A percentile compares a stretch with the other conserved stretches of the same genome.
Evolutionary conservation across 208 protist genomes (phyloP).

Genomic region (Leishmania tarentolae): DNA sequence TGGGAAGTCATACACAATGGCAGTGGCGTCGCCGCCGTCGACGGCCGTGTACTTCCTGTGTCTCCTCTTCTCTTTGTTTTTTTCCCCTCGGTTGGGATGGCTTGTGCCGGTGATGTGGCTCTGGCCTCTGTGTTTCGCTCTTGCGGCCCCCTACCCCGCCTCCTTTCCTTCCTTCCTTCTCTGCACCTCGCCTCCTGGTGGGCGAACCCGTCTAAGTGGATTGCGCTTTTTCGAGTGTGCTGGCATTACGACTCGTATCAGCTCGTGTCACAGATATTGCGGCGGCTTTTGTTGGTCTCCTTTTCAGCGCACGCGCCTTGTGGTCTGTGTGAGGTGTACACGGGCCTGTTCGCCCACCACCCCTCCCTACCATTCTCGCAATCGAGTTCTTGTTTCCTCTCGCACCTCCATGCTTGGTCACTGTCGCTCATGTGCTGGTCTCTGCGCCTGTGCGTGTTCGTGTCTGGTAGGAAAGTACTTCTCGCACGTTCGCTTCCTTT

Average conservation of each 20-base stretch:
- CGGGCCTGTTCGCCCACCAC: not conserved
- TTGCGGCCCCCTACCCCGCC: not conserved
- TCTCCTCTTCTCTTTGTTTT: not conserved
- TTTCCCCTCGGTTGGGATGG: not conserved
- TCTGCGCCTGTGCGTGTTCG: conserved; percentile 10
- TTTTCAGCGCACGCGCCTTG: not conserved
- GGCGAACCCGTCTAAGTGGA: not conserved
- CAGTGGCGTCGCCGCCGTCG: not conserved
- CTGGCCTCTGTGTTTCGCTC: not conserved
- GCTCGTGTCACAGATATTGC: not conserved
- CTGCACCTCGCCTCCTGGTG: not conserved
- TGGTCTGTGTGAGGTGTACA: not conserved
- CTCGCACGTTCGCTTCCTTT: not conserved
- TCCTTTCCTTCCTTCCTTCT: not conserved
- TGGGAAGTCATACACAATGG: not conserved
- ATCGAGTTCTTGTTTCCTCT: conserved; percentile 5
- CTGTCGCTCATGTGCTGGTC: conserved; percentile 20
- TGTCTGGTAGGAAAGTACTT: not conserved
- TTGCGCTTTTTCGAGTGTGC: not conserved
- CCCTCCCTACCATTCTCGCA: not conserved
- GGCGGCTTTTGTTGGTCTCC: not conserved
- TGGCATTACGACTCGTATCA: not conserved
- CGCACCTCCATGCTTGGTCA: not conserved
- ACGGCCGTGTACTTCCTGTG: not conserved
- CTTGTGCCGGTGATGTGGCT: not conserved